Conservation (phyloP, 768 basidiomycete species). For the Tephrocybe sp. region DNA sequence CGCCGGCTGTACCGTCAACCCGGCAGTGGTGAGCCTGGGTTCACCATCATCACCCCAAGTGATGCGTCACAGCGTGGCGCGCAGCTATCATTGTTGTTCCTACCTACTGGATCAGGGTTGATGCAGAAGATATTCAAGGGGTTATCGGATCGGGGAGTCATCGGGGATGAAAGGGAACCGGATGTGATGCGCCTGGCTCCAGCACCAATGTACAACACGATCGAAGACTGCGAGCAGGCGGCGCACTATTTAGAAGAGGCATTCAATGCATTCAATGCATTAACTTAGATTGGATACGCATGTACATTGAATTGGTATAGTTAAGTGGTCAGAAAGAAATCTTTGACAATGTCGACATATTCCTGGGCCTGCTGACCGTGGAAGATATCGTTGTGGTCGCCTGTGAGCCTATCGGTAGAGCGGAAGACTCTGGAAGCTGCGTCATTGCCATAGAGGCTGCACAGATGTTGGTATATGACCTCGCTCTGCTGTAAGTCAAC, state of each 20-base stretch:
- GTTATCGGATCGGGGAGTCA: constrained; percentile 69
- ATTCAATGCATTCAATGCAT: constrained; percentile 38
- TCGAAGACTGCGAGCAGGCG: constrained; percentile 73
- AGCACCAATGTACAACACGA: constrained; percentile 82
- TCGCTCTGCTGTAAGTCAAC: constrained; percentile 65
- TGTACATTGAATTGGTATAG: not conserved
- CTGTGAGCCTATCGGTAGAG: constrained; percentile 41
- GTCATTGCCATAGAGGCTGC: constrained; percentile 29
- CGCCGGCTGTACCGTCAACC: constrained; percentile 26
- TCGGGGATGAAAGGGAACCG: constrained; percentile 91
- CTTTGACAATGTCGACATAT: constrained; percentile 48
- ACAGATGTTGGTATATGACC: constrained; percentile 57
- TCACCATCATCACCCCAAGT: constrained; percentile 91
- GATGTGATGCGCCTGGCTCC: constrained; percentile 92
- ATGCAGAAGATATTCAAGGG: constrained; percentile 72
- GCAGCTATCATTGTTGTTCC: constrained; percentile 84
- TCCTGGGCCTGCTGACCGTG: constrained; percentile 25
- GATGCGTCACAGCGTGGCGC: constrained; percentile 71
- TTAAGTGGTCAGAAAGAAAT: constrained; percentile 32
- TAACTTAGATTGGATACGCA: not conserved
- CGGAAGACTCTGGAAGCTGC: constrained; percentile 20
- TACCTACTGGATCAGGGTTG: constrained; percentile 55
- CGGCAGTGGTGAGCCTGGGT: constrained; percentile 40
- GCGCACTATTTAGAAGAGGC: constrained; percentile 64
- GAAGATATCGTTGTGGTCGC: constrained; percentile 59